Evolutionary conservation across 2,329 filamentous ascomycete genomes (phyloP).

Genomic region (Trichophyton benhamiae): DNA sequence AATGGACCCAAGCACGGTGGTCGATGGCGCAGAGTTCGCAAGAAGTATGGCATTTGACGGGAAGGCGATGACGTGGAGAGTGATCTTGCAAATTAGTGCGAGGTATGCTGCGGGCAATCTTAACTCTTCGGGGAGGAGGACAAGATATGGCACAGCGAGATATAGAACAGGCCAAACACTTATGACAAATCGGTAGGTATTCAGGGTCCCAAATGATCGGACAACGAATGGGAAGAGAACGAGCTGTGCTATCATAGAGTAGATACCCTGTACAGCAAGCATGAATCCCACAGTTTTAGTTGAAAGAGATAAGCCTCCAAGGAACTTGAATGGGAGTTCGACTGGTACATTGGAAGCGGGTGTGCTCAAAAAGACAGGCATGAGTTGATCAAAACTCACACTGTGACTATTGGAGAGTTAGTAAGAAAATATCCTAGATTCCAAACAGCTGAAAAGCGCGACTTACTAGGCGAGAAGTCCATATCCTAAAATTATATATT

Average conservation of each 20-base stretch:
- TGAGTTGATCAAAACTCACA: constrained; percentile 87
- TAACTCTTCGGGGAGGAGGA: constrained; percentile 60
- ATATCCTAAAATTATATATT: constrained; percentile 79
- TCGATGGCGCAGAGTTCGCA: constrained; percentile 74
- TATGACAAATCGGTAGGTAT: constrained; percentile 70
- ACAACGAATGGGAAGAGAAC: constrained; percentile 72
- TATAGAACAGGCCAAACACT: constrained; percentile 80
- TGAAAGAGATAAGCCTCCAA: constrained; percentile 69
- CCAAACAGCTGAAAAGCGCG: background rate
- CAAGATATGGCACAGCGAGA: constrained; percentile 74
- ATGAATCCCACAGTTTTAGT: constrained; percentile 79
- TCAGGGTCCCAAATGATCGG: constrained; percentile 61
- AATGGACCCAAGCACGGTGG: constrained; percentile 74
- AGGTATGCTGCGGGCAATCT: constrained; percentile 65
- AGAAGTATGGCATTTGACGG: constrained; percentile 81
- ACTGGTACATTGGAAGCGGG: constrained; percentile 38
- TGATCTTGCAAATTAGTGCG: constrained; percentile 82
- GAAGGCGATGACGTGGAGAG: constrained; percentile 80
- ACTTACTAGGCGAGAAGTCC: constrained; percentile 91
- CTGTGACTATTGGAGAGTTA: constrained; percentile 57
- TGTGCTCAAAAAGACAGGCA: constrained; percentile 83
- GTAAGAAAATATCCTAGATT: constrained; percentile 16
- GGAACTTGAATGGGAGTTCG: constrained; percentile 73
- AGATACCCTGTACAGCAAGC: constrained; percentile 74
- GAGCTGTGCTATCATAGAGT: constrained; percentile 77